A percentile compares a stretch with the other conserved stretches of the same genome.
These are phyloP conservation scores for Aspergillus bertholletiae DNA, from an alignment of 495 filamentous ascomycete genomes.

Conservation along the genomic window DNA sequence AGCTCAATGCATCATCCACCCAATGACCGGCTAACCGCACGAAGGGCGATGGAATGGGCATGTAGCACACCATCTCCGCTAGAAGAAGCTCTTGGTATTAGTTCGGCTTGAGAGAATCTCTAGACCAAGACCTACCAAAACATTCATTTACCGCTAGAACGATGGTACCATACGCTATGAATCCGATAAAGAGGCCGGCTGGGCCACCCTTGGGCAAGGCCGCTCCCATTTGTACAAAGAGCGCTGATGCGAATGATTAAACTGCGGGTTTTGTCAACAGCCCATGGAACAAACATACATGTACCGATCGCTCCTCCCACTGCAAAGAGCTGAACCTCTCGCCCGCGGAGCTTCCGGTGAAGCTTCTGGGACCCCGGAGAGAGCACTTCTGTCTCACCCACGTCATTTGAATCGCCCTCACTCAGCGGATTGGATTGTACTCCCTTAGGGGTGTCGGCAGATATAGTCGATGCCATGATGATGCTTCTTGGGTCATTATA, in stretches of 20 bases:
- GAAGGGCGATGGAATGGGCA: slow-evolving; percentile 51
- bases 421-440: no score
- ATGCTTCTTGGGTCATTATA: no score
- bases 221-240: slow-evolving; percentile 4
- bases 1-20: slow-evolving; percentile 44
- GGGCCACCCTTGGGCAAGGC: slow-evolving; percentile 43
- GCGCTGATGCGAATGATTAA: not conserved
- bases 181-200: slow-evolving; percentile 38
- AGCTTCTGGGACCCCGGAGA: slow-evolving; percentile 2
- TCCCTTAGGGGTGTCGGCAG: no score
- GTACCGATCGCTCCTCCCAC: slow-evolving; percentile 7
- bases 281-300: not conserved
- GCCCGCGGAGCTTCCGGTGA: slow-evolving; percentile 4
- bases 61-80: slow-evolving; percentile 35
- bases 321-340: slow-evolving; percentile 7
- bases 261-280: no score
- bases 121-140: slow-evolving; percentile 16
- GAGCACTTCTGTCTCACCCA: no score
- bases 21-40: slow-evolving; percentile 38
- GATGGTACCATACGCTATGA: slow-evolving; percentile 14
- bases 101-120: no score
- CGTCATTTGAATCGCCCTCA: no score
- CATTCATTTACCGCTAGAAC: slow-evolving; percentile 9
- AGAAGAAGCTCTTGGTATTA: slow-evolving; percentile 23
- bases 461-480: no score